Base-by-base conservation (phyloP, 2,329 filamentous ascomycete genomes). In the Grosmannia clavigera region DNA sequence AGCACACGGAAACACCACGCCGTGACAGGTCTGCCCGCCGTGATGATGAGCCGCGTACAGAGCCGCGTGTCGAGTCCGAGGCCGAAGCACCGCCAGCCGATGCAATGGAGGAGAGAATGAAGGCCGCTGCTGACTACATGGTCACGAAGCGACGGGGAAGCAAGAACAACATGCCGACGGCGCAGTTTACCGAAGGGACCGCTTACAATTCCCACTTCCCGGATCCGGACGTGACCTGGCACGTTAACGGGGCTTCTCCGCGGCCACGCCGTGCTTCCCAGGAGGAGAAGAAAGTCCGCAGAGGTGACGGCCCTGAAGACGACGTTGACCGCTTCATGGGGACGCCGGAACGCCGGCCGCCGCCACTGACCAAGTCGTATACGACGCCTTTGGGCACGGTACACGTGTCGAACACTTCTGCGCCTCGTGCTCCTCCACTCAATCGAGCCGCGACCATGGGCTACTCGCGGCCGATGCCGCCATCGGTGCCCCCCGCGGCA, bases 301-400 rank as follows among this genome's bases (percentile, higher is more conserved):
- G 53, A 1, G 52, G 29, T 2, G 60, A 59, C 12, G 53, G 16
- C 1, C 40, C 16, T 0, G 60, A 63, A 11, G 58, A 43, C 12
- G 58, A 62, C 7, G 53, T 56, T 12, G 59, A 60, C 1, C 64
- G 65, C 19, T 63, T 66, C 27, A 50, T 64, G 38, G 56, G 60
- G 12, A 58, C 61, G n/a, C 59, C 67, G 3, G 59, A 63, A 5
- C 61, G 63, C 14, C 38, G 58, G 22, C 64, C 66, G 29, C 62
- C 65, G 2, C 66, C 66, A 9, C 67, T 70, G 19, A 48, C 60
- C 22, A 71, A 71, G 52, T 66, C 68, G 0, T 62, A 69, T 55
- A 63, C 64, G 1, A 62, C 61, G 16, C 64, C 64, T 2, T 29
- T 35, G 0, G 63, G 62, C 3, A 66, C 62, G 22, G 63, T 64